Evolutionary conservation across 305 asterid species (phyloP), one percentile per base, ranked within the genome.

Genomic region (Fraxinus latifolia): DNA sequence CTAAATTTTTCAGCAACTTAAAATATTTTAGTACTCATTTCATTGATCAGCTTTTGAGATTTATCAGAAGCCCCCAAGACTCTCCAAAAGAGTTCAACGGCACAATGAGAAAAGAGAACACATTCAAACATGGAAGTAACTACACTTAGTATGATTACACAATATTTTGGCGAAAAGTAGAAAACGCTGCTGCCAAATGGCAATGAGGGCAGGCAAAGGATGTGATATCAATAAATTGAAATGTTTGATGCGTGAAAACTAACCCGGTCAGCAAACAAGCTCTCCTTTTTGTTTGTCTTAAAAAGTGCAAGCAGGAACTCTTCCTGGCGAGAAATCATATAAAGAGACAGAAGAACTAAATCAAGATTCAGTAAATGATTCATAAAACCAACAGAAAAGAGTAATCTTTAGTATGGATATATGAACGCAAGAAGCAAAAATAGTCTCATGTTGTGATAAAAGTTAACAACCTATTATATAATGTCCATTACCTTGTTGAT

Each of bases 211-310:
- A 44, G 17, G 12, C 71, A 80, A 70, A 84, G 17, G 75, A 80
- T 23, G 36, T 3, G 11, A 5, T 73, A 88, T 44, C 5, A 80
- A 81, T 74, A 88, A 82, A 76, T 86, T 80, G 86, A 85, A 74
- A 44, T 44, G 55, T 0, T 2, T 81, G 83, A 80, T 80, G 77
- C 81, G 82, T 60, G 84, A 88, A 78, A 82, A 87, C 92, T 86
- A 87, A 93, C 98, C 98, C 97, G 88, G 85, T 93, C 97, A 79
- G 97, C 95, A 88, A 94, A 93, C 84, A 94, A 87, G 87, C 97
- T 93, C 89, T 91, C 95, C 89, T 93, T 94, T 83, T 87, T 89
- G 85, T 84, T 90, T 76, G 97, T 90, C 88, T 93, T 93, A 84
- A 93, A 94, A 53, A 94, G 85, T 0, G 95, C 97, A 81, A 93